Conservation (phyloP, 495 filamentous ascomycete species). For the Schizothecium vesticola region DNA sequence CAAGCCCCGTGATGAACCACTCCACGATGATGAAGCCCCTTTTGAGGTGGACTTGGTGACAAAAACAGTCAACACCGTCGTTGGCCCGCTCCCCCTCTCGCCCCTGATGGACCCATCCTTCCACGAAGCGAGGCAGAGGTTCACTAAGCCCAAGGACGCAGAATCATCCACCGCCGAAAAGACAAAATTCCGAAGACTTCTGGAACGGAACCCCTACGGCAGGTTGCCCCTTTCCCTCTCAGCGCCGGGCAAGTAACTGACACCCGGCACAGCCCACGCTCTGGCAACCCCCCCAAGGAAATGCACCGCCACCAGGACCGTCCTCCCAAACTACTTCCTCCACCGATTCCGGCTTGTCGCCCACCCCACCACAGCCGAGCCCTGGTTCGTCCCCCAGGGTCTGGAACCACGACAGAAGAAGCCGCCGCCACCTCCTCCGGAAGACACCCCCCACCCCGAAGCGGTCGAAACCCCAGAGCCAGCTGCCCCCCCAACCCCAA, state of each 20-base stretch:
- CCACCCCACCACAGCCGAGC: conserved; percentile 49
- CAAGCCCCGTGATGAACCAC: neutral
- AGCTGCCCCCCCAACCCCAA: neutral
- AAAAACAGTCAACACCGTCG: conserved; percentile 35
- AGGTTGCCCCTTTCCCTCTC: conserved; percentile 11
- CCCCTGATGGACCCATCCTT: conserved; percentile 48
- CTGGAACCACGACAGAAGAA: conserved; percentile 24
- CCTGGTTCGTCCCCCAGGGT: conserved; percentile 56
- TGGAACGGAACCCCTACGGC: conserved; percentile 59
- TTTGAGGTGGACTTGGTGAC: conserved; percentile 26
- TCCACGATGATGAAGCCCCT: neutral
- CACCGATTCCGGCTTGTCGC: conserved; percentile 54
- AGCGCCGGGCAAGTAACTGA: conserved; percentile 15
- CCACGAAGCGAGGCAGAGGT: conserved; percentile 30
- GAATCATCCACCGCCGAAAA: conserved; percentile 15
- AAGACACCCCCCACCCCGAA: neutral
- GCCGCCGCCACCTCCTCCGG: neutral
- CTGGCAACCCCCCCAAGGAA: conserved; percentile 61
- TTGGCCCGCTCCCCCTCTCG: conserved; percentile 42
- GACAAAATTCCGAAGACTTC: conserved; percentile 46
- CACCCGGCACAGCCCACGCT: conserved; percentile 34
- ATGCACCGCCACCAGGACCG: conserved; percentile 51
- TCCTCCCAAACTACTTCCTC: conserved; percentile 60
- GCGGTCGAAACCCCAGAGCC: neutral
- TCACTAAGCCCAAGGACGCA: conserved; percentile 24